Evolutionary conservation across 2,329 filamentous ascomycete genomes (phyloP).

Genomic region (Microdochium nivale): DNA sequence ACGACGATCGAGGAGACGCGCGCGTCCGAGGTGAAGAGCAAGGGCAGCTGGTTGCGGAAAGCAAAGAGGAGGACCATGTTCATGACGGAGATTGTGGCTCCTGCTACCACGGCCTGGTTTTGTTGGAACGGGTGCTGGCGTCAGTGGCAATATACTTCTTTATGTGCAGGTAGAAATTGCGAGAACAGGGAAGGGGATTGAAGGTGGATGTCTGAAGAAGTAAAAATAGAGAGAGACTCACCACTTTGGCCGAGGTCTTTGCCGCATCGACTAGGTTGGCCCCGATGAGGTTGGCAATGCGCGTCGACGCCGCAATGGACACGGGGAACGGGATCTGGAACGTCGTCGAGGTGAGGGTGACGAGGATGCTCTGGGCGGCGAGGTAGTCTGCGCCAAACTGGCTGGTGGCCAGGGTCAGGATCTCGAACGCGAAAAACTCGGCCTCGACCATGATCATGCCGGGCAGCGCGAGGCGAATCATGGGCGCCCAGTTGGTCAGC

Average conservation of each 20-base stretch:
- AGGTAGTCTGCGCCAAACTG: constrained; percentile 72
- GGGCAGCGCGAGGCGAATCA: constrained; percentile 80
- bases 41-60: constrained; percentile 65
- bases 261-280: constrained; percentile 75
- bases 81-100: constrained; percentile 54
- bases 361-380: constrained; percentile 80
- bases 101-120: constrained; percentile 6
- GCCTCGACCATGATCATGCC: constrained; percentile 92
- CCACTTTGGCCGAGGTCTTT: constrained; percentile 71
- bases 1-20: constrained; percentile 64
- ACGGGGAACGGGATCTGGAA: constrained; percentile 92
- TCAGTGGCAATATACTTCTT: constrained; percentile 2
- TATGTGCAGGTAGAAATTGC: not conserved
- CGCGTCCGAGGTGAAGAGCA: constrained; percentile 67
- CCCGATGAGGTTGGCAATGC: constrained; percentile 86
- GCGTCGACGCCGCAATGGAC: constrained; percentile 78
- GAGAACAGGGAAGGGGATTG: constrained; percentile 2
- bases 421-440: constrained; percentile 88
- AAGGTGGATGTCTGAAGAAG: constrained; percentile 15
- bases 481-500: constrained; percentile 67
- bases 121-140: not conserved
- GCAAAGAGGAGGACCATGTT: constrained; percentile 64
- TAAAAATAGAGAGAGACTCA: constrained; percentile 9
- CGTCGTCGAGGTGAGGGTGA: constrained; percentile 68
- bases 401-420: constrained; percentile 74